These are phyloP conservation scores for Paraconiothyrium brasiliense DNA, from an alignment of 2,329 filamentous ascomycete species.

Conservation along the genomic window DNA sequence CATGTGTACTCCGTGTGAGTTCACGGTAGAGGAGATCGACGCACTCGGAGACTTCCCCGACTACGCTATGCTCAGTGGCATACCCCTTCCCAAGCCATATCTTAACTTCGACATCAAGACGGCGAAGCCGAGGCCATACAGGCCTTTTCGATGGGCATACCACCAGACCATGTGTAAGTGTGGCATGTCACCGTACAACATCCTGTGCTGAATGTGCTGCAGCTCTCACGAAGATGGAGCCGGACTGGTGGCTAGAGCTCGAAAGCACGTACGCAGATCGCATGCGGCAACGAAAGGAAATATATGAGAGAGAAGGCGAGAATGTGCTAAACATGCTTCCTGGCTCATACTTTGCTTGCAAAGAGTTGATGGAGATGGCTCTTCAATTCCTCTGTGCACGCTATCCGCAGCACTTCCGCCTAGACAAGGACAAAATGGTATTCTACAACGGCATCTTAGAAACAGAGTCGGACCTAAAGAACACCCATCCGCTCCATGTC, in stretches of 20 bases:
- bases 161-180: conserved; percentile 90
- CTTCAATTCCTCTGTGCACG: conserved; percentile 80
- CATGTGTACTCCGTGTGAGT: conserved; percentile 71
- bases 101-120: conserved; percentile 72
- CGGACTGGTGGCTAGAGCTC: conserved; percentile 90
- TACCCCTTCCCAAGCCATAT: conserved; percentile 74
- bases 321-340: conserved; percentile 74
- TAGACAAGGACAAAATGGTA: conserved; percentile 63
- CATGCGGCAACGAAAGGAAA: conserved; percentile 72
- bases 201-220: conserved; percentile 7
- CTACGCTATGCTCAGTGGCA: conserved; percentile 77
- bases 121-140: conserved; percentile 77
- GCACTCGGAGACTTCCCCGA: conserved; percentile 80
- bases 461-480: conserved; percentile 68
- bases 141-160: conserved; percentile 84
- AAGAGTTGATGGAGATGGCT: conserved; percentile 88
- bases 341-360: conserved; percentile 80
- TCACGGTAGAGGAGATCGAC: conserved; percentile 74
- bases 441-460: conserved; percentile 76
- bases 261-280: conserved; percentile 75
- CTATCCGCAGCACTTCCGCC: conserved; percentile 78
- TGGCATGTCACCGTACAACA: conserved; percentile 10
- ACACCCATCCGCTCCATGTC: conserved; percentile 72
- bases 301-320: conserved; percentile 71
- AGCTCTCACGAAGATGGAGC: conserved; percentile 81